Base-by-base conservation (phyloP, 495 filamentous ascomycete genomes). In the Cenococcum geophilum region DNA sequence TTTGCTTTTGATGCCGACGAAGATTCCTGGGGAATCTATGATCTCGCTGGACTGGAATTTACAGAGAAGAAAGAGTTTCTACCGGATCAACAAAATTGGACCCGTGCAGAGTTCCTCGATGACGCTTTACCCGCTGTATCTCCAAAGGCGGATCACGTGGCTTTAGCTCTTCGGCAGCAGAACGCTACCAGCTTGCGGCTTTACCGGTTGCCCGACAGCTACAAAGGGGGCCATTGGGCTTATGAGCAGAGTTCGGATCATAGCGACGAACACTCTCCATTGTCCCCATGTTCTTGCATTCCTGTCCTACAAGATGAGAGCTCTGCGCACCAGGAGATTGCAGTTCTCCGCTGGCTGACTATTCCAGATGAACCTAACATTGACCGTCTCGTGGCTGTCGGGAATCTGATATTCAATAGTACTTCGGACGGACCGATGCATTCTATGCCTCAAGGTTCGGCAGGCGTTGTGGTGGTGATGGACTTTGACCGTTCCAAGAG, bases 21-120 rank as follows among this genome's bases (percentile, higher is more conserved):
- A n/a, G 63, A 66, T 32, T 65, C 60, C 1, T 69, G 66, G 66
- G 66, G 66, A 23, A 55, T 69, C 5, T 69, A 63, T 36, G 66
- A 69, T 43, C 59, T 64, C 40, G 60, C 57, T 5, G 45, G 42
- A 22, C 48, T 61, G 21, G 50, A 52, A 11, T 69, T 69, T 42
- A 63, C 62, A 5, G 53, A 65, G 48, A 35, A 55, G 21, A 69
- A 69, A 27, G 63, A 59, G 55, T 69, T 69, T 36, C 53, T 69
- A 4, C 66, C 66, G 16, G 63, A 63, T 25, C 57, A 69, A 45
- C 60, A 63, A 18, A 59, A 57, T 12, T 66, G 59, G 60, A 69
- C 66, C 12, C 62, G 66, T 4, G 61, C 60, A 18, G 63, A 69
- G 18, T 69, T 66, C 22, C 40, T 69, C 5, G 66, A 66, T 51